Conservation (phyloP, 495 filamentous ascomycete species). For the Echria macrotheca region DNA sequence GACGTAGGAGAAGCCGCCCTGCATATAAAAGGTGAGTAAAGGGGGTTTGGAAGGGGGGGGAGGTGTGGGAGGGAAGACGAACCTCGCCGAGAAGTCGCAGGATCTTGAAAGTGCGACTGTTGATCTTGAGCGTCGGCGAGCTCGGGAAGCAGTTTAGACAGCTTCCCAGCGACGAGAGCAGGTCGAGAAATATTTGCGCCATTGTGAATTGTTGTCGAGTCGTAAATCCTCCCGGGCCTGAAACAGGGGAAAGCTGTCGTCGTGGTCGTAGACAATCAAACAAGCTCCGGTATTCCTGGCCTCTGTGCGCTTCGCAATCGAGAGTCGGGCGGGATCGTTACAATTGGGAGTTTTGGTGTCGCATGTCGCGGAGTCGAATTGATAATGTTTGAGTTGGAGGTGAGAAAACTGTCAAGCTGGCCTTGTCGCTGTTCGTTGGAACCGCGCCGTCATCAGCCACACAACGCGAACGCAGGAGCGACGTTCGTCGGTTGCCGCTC, state of each 20-base stretch:
- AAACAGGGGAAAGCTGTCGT: no score
- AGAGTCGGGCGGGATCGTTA: no score
- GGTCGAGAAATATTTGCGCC: slow-evolving; percentile 81
- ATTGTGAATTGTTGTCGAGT: slow-evolving; percentile 40
- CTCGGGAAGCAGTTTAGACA: slow-evolving; percentile 95
- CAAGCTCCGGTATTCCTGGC: no score
- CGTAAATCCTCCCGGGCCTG: no score
- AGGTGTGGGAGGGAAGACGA: neutral
- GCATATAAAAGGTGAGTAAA: neutral
- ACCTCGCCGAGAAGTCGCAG: slow-evolving; percentile 73
- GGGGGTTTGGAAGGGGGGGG: neutral
- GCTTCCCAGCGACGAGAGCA: slow-evolving; percentile 83
- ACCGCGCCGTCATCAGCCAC: neutral
- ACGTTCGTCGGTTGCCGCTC: no score
- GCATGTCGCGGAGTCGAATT: no score
- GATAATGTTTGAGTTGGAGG: neutral
- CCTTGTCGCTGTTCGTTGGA: neutral
- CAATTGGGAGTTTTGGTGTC: neutral
- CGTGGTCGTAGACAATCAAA: no score
- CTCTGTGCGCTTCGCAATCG: neutral
- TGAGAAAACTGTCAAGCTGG: neutral
- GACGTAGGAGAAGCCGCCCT: slow-evolving; percentile 97
- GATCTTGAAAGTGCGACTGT: slow-evolving; percentile 91
- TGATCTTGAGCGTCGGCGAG: slow-evolving; percentile 90
- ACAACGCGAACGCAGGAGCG: neutral